Base-by-base conservation (phyloP, 768 basidiomycete species). In the Xerocomus brunneocitrinus region DNA sequence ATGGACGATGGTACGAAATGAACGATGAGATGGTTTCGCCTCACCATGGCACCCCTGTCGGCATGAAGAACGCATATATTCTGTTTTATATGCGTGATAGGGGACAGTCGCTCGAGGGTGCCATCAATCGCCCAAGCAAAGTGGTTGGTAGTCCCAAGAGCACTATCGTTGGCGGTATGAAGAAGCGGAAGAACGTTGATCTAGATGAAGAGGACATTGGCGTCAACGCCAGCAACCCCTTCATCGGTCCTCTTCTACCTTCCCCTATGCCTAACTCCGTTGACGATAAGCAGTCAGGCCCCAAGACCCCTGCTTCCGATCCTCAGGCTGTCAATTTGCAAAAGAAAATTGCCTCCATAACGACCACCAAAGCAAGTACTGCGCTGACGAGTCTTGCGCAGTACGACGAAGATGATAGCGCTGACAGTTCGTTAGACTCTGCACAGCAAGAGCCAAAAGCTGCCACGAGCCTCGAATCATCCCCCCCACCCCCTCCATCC, bases 1-100 rank as follows among this genome's bases (percentile, higher is more conserved):
- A 80, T 32, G 85, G 83, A 10, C 73, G 73, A 34, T 99, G 95
- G 95, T 84, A 80, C 72, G 85, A 92, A 73, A 95, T 95, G 85
- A 95, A 99, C 72, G 97, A 99, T 66, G 91, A 94, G 28, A 74
- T 74, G 43, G 87, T 94, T 24, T 71, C 77, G 9, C 62, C 71
- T 4, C 63, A 69, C 13, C 65, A 59, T 16, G 57, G 68, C 14
- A 59, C 79, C 5, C 85, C 90, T 1, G 71, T 84, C 28, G 70
- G 72, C 52, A 80, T 84, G 72, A 86, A 83, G 71, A 90, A 81
- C 63, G 97, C 97, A 54, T 99, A 99, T 60, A 81, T 98, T 57
- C 75, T 99, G 52, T 94, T 95, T 73, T 99, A 98, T 69, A 79
- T 92, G 41, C 83, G 84, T 47, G 84, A 86, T 52, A 87, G 83